Percentiles rank a stretch among this genome's conserved stretches.
Evolutionary conservation across 1,284 basidiomycete species (phyloP).

Genomic region (Lentinula novae-zelandiae): DNA sequence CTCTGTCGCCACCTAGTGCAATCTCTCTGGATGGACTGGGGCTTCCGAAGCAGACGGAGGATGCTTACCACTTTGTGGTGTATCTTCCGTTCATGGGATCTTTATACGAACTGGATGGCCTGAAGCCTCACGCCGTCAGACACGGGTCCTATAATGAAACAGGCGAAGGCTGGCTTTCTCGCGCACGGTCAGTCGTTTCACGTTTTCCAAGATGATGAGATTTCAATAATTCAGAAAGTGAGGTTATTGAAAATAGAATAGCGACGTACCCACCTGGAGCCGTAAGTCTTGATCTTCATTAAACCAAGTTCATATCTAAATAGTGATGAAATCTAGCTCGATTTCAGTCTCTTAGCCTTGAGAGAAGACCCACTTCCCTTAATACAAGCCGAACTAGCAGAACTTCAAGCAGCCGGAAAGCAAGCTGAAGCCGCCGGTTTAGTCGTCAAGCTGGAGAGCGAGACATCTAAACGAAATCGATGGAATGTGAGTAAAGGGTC

Average conservation of each 20-base stretch:
- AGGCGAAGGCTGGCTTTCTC: slow-evolving; percentile 78
- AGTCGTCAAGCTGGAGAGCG: slow-evolving; percentile 64
- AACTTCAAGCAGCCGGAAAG: slow-evolving; percentile 42
- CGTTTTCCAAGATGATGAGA: slow-evolving; percentile 1
- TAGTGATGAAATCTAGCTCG: slow-evolving; percentile 48
- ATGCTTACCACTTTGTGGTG: slow-evolving; percentile 92
- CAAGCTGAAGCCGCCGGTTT: slow-evolving; percentile 48
- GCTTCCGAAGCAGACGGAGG: slow-evolving; percentile 69
- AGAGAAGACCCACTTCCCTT: slow-evolving; percentile 74
- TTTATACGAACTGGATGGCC: slow-evolving; percentile 88
- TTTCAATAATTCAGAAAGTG: slow-evolving; percentile 35
- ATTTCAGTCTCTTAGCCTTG: slow-evolving; percentile 88
- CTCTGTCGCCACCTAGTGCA: slow-evolving; percentile 83
- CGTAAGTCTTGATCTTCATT: slow-evolving; percentile 43
- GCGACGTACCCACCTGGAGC: slow-evolving; percentile 81
- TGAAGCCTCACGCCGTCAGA: slow-evolving; percentile 74
- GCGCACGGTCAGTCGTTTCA: slow-evolving; percentile 57
- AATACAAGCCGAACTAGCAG: slow-evolving; percentile 55
- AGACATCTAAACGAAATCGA: slow-evolving; percentile 71
- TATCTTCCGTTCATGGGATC: slow-evolving; percentile 82
- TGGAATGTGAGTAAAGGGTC: slow-evolving; percentile 64
- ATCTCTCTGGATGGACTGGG: slow-evolving; percentile 77
- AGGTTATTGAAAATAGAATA: slow-evolving; percentile 83
- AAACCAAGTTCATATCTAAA: slow-evolving; percentile 15
- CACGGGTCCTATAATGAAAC: slow-evolving; percentile 68